Base-by-base conservation (phyloP, 1,139 yeast genomes). In the Lodderomyces pseudojiufengensis region DNA sequence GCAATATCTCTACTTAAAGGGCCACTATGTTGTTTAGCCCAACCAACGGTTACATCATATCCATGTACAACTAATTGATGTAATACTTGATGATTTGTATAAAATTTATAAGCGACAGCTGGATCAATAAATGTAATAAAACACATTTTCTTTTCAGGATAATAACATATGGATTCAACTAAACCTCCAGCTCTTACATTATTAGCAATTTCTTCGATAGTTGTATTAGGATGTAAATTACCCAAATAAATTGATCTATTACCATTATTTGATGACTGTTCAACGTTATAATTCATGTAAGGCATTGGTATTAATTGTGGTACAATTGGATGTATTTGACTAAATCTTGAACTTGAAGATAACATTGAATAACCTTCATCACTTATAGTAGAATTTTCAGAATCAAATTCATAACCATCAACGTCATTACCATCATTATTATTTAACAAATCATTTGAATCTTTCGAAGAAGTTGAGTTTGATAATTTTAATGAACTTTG, bases 121-220 rank as follows among this genome's bases (percentile, higher is more conserved):
- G 73, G 62, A 41, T 70, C 76, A 32, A 70, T 51, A 46, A 70
- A 70, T 1, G 75, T 69, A 27, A 70, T 62, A 41, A 70, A 70
- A 47, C 76, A 70, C 27, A 65, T 61, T 32, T 59, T 55, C 43
- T 63, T 65, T 10, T 60, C 67, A 1, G 65, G 66, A 41, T 55
- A 61, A 45, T 50, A 56, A 25, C 57, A 65, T 32, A 70, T 65
- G 3, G 56, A 50, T 44, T 69, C 75, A 3, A 70, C 71, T 35
- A 70, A 53, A 1, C 76, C 76, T 5, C 76, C 75, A 5, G 74
- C 73, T 35, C 75, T 55, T 15, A 70, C 71, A 43, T 70, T 70
- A 40, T 70, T 70, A 23, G 75, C 74, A 35, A 70, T 68, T 43
- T 70, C 76, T 46, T 70, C 76, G n/a, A 68, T 54, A 2, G 73